Evolutionary conservation across 2,329 filamentous ascomycete species (phyloP).

Genomic region (Zarea fungicola): DNA sequence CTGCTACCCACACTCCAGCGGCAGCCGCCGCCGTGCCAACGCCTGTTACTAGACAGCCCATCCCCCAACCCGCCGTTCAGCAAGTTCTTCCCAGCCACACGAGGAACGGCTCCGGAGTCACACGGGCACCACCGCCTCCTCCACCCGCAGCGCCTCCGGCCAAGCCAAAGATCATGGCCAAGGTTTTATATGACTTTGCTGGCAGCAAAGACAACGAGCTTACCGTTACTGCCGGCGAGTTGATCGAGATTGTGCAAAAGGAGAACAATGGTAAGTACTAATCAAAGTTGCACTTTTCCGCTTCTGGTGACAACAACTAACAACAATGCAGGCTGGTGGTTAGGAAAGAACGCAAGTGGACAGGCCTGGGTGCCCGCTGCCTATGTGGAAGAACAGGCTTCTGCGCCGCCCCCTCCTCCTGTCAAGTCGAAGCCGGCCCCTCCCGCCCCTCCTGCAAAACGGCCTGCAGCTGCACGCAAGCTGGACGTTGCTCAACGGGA

Average conservation of each 20-base stretch:
- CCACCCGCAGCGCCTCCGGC: slow-evolving; percentile 60
- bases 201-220: slow-evolving; percentile 84
- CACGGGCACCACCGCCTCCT: slow-evolving; percentile 57
- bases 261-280: slow-evolving; percentile 76
- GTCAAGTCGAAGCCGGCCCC: slow-evolving; percentile 58
- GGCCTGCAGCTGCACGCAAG: slow-evolving; percentile 68
- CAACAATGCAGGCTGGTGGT: slow-evolving; percentile 80
- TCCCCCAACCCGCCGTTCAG: slow-evolving; percentile 13
- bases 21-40: slow-evolving; percentile 16
- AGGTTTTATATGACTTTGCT: slow-evolving; percentile 87
- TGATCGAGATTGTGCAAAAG: slow-evolving; percentile 88
- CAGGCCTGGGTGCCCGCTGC: slow-evolving; percentile 93
- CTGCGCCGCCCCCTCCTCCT: slow-evolving; percentile 56
- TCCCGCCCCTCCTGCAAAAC: slow-evolving; percentile 73
- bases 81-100: slow-evolving; percentile 43
- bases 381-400: slow-evolving; percentile 81
- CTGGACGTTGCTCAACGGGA: slow-evolving; percentile 67
- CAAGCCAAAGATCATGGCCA: slow-evolving; percentile 69
- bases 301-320: slow-evolving; percentile 27
- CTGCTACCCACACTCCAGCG: too few relatives aligned
- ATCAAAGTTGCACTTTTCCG: too few relatives aligned
- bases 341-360: slow-evolving; percentile 67
- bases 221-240: slow-evolving; percentile 69
- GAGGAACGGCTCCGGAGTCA: slow-evolving; percentile 47
- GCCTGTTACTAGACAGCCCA: slow-evolving; percentile 12